Evolutionary conservation across 805 yeast genomes (phyloP).

Genomic region (Candida nonsorbophila): DNA sequence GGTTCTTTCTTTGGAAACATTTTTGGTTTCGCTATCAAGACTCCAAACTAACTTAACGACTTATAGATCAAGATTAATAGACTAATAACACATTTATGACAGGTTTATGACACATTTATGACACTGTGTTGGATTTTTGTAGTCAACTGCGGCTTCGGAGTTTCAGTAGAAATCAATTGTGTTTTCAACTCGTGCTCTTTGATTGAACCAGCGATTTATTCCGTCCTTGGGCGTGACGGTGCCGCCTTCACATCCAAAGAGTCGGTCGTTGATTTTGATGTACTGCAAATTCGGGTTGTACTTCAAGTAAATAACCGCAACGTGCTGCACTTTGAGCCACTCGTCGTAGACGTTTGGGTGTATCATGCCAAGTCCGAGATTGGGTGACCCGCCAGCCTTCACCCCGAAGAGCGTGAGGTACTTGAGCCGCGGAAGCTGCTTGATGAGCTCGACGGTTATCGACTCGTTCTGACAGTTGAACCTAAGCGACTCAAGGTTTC

Average conservation of each 20-base stretch:
- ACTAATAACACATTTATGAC: no score
- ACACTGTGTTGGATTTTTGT: no score
- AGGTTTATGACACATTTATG: no score
- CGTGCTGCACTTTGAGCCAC: constrained; percentile 53
- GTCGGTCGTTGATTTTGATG: constrained; percentile 44
- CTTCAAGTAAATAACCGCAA: constrained; percentile 37
- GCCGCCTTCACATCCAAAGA: constrained; percentile 41
- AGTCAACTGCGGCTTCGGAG: not conserved
- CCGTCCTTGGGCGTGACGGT: constrained; percentile 40
- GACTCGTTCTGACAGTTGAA: constrained; percentile 24
- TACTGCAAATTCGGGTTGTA: constrained; percentile 26
- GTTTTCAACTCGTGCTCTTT: constrained; percentile 20
- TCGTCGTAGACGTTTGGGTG: constrained; percentile 53
- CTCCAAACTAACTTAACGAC: constrained; percentile 1
- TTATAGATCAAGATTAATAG: no score
- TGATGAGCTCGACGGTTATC: constrained; percentile 17
- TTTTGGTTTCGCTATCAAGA: constrained; percentile 28
- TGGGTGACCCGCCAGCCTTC: constrained; percentile 49
- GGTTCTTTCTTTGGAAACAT: constrained; percentile 37
- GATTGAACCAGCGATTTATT: constrained; percentile 43
- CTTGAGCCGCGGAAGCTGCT: constrained; percentile 16
- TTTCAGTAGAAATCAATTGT: constrained; percentile 1
- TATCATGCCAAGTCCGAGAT: constrained; percentile 47
- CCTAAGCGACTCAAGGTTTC: constrained; percentile 30
- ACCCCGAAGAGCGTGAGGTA: constrained; percentile 44